phyloP scores from a whole-genome alignment of 768 basidiomycete species.

The Cystobasidium tubakii region DNA sequence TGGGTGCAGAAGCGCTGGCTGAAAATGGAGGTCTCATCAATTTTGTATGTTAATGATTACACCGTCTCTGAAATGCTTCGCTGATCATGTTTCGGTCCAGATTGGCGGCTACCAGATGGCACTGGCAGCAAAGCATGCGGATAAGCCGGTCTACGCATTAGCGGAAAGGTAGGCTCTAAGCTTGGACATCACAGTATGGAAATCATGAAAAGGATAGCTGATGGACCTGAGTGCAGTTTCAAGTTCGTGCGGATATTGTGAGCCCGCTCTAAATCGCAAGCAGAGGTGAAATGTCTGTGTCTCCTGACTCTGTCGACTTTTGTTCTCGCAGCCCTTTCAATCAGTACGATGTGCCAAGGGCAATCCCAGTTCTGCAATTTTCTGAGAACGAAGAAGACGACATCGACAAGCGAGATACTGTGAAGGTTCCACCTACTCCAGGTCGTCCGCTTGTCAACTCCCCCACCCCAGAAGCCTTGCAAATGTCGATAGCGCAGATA shows the following conservation, averaged over 20 bases:
- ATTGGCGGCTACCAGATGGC: conserved; percentile 96
- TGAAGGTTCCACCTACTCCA: conserved; percentile 27
- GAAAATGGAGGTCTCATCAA: conserved; percentile 86
- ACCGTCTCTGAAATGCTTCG: neutral
- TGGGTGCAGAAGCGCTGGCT: conserved; percentile 95
- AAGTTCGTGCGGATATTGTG: conserved; percentile 39
- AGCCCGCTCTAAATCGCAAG: neutral
- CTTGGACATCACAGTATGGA: no score
- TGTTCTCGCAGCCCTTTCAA: conserved; percentile 24
- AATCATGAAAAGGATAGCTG: neutral
- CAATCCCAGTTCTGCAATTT: conserved; percentile 27
- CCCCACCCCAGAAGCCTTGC: conserved; percentile 24
- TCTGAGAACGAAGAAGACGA: conserved; percentile 13
- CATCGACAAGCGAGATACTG: neutral
- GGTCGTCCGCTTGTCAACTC: conserved; percentile 22
- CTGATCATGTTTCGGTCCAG: neutral
- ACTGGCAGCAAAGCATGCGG: conserved; percentile 84
- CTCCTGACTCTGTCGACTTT: neutral
- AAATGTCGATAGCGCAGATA: conserved; percentile 38
- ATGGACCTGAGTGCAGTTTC: conserved; percentile 26
- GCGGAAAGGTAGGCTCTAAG: conserved; percentile 38
- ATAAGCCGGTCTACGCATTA: conserved; percentile 82
- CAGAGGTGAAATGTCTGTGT: neutral
- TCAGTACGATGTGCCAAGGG: conserved; percentile 38
- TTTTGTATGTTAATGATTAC: neutral